phyloP scores from a whole-genome alignment of 2,329 filamentous ascomycete genomes.

The Beauveria caledonica region DNA sequence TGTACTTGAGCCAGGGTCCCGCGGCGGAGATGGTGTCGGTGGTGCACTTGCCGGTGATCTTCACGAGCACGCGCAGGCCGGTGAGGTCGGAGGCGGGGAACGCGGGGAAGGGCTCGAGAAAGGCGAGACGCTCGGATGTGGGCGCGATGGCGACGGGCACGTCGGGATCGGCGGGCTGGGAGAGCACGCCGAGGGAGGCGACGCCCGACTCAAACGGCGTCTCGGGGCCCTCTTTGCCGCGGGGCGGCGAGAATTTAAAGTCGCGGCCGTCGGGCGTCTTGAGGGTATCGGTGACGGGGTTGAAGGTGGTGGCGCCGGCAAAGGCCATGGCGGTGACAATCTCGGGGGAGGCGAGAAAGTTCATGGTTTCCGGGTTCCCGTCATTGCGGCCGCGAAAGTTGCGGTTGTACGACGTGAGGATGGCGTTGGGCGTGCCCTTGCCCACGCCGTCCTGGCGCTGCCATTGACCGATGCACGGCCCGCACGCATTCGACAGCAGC shows the following conservation, averaged over 20 bases:
- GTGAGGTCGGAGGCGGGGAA: slow-evolving; percentile 72
- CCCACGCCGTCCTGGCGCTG: slow-evolving; percentile 75
- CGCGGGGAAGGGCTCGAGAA: slow-evolving; percentile 80
- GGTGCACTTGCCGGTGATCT: slow-evolving; percentile 95
- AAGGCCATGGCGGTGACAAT: slow-evolving; percentile 95
- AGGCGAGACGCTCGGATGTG: slow-evolving; percentile 79
- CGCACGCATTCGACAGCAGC: slow-evolving; percentile 90
- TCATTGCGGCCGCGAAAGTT: slow-evolving; percentile 98
- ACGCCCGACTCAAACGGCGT: slow-evolving; percentile 71
- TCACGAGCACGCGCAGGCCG: slow-evolving; percentile 81
- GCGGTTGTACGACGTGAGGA: slow-evolving; percentile 95
- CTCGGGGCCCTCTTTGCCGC: slow-evolving; percentile 56
- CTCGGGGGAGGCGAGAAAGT: slow-evolving; percentile 95
- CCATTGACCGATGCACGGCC: slow-evolving; percentile 93
- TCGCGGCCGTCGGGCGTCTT: slow-evolving; percentile 68
- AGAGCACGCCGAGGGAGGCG: slow-evolving; percentile 62
- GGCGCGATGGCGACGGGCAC: slow-evolving; percentile 73
- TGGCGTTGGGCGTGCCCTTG: slow-evolving; percentile 86
- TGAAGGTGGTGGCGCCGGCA: slow-evolving; percentile 87
- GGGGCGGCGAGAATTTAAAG: slow-evolving; percentile 79
- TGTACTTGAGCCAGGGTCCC: slow-evolving; percentile 98
- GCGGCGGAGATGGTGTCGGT: slow-evolving; percentile 98
- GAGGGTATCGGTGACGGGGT: slow-evolving; percentile 83
- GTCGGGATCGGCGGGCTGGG: slow-evolving; percentile 61
- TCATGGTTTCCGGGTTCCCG: slow-evolving; percentile 94